Evolutionary conservation across 441 rosid species (phyloP).

Genomic region (Mallotus repandus): DNA sequence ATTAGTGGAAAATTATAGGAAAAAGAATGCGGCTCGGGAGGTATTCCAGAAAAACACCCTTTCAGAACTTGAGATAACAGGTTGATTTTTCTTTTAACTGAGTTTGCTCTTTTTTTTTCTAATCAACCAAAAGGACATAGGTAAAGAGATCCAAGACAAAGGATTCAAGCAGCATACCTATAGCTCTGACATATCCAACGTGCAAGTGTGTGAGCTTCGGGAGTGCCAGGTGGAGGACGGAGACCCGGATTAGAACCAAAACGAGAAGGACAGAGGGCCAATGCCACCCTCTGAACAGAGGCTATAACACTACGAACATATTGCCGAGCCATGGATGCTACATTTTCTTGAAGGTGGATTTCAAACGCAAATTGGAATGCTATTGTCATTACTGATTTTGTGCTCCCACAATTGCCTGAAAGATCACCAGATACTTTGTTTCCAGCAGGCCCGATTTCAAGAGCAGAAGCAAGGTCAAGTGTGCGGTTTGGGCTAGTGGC

Average conservation of each 20-base stretch:
- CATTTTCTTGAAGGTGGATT: constrained; percentile 95
- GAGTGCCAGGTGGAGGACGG: constrained; percentile 78
- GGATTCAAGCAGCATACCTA: constrained; percentile 39
- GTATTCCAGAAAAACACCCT: background rate
- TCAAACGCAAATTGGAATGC: constrained; percentile 95
- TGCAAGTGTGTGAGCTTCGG: constrained; percentile 97
- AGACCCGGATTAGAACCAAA: constrained; percentile 75
- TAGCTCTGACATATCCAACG: constrained; percentile 97
- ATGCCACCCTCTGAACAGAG: constrained; percentile 94
- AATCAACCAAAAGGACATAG: background rate
- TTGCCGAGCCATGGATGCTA: constrained; percentile 93
- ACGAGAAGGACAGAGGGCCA: constrained; percentile 93
- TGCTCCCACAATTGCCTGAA: constrained; percentile 50
- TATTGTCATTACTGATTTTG: constrained; percentile 94
- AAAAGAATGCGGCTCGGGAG: background rate
- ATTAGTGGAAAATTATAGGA: background rate
- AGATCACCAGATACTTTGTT: constrained; percentile 60
- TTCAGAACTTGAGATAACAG: background rate
- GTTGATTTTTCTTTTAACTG: background rate
- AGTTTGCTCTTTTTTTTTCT: too few species aligned
- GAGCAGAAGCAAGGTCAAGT: constrained; percentile 95
- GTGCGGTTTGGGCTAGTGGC: constrained; percentile 88
- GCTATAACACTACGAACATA: constrained; percentile 91
- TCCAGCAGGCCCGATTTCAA: constrained; percentile 84
- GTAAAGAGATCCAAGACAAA: background rate